A percentile compares a stretch with the other conserved stretches of the same genome.
Conservation (phyloP, 2,329 filamentous ascomycete genomes). For the Penicillium sp. region DNA sequence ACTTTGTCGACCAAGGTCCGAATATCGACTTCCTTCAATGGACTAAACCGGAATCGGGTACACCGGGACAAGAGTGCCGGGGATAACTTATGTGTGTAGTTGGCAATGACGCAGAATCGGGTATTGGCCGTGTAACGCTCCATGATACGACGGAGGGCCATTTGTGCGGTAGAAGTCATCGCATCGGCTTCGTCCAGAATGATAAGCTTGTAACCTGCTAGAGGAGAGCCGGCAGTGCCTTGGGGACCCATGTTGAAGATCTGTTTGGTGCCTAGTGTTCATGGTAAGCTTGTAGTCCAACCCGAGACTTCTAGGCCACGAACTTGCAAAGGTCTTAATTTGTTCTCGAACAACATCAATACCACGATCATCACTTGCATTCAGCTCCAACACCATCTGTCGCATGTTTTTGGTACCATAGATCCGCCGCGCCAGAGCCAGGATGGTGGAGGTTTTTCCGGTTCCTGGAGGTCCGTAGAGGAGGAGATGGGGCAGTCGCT, state of each 20-base stretch:
- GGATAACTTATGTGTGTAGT: slow-evolving; percentile 97
- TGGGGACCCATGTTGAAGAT: slow-evolving; percentile 72
- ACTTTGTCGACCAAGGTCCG: slow-evolving; percentile 82
- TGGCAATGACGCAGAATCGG: slow-evolving; percentile 96
- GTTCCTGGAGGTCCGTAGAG: slow-evolving; percentile 96
- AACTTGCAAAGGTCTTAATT: slow-evolving; percentile 96
- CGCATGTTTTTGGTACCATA: slow-evolving; percentile 90
- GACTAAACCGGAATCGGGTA: slow-evolving; percentile 92
- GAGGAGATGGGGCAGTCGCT: slow-evolving; percentile 87
- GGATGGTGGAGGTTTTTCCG: slow-evolving; percentile 94
- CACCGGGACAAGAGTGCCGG: slow-evolving; percentile 89
- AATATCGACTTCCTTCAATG: slow-evolving; percentile 85
- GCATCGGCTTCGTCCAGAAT: slow-evolving; percentile 98
- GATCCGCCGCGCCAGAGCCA: slow-evolving; percentile 88
- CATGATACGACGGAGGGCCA: slow-evolving; percentile 96
- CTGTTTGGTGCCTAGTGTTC: slow-evolving; percentile 69
- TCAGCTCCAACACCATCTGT: slow-evolving; percentile 97
- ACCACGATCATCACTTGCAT: slow-evolving; percentile 93
- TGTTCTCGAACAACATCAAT: slow-evolving; percentile 98
- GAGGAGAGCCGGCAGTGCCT: slow-evolving; percentile 44
- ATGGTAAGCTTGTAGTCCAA: slow-evolving; percentile 1
- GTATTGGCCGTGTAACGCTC: slow-evolving; percentile 99
- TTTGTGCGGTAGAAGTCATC: slow-evolving; percentile 98
- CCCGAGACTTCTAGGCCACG: slow-evolving; percentile 11
- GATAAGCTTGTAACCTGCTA: slow-evolving; percentile 89